These are phyloP conservation scores for Alternaria brassicae DNA, from an alignment of 2,329 filamentous ascomycete species.

Conservation along the genomic window DNA sequence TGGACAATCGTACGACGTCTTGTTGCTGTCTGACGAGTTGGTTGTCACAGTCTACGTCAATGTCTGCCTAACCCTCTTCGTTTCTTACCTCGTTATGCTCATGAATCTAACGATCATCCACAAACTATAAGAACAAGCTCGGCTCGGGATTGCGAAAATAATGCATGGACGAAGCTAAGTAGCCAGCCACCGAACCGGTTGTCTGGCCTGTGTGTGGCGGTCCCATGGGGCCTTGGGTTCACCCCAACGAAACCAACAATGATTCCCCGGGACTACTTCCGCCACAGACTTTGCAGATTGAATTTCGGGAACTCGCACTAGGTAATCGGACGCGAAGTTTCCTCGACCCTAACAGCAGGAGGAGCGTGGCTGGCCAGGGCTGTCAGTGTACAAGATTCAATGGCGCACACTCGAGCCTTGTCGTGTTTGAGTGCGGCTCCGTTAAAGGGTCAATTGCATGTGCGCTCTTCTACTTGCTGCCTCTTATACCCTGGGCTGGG, in stretches of 20 bases:
- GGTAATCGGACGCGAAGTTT: not conserved
- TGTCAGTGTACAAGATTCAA: not conserved
- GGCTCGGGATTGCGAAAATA: not conserved
- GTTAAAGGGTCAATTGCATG: not conserved
- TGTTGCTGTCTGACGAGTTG: not conserved
- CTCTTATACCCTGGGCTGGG: not conserved
- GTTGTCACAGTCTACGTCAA: not conserved
- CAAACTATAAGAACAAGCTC: not conserved
- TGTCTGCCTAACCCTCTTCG: not conserved
- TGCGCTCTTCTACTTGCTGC: not conserved
- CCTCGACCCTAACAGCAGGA: not conserved
- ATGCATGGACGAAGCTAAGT: slow-evolving; percentile 13
- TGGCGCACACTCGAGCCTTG: not conserved
- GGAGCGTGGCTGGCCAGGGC: not conserved
- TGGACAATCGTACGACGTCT: not conserved
- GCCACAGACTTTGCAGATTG: not conserved
- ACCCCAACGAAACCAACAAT: not conserved
- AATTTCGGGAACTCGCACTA: not conserved
- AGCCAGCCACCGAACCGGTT: slow-evolving; percentile 1
- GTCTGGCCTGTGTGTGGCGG: not conserved
- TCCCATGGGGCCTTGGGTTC: slow-evolving; percentile 7
- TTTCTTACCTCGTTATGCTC: not conserved
- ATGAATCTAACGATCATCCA: not conserved
- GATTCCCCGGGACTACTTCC: not conserved
- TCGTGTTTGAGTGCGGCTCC: not conserved